phyloP scores from a whole-genome alignment of 176 grass and related monocot species.

The Triticum turgidum region DNA sequence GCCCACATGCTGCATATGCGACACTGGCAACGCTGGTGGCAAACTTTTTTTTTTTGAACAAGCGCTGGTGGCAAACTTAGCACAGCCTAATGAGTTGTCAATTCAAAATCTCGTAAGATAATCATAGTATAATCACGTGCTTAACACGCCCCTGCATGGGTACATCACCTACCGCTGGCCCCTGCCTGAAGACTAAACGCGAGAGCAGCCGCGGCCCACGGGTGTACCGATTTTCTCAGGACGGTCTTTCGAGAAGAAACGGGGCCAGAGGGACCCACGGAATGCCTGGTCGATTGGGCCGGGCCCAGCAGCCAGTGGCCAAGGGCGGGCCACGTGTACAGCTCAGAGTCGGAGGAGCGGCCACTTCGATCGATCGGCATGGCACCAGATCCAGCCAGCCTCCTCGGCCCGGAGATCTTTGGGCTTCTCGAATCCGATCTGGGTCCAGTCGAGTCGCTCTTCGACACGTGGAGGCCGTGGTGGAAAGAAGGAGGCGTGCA shows the following conservation, averaged over 20 bases:
- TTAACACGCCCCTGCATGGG: background rate
- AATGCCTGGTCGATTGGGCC: conserved; percentile 14
- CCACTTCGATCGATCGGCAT: conserved; percentile 34
- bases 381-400: conserved; percentile 33
- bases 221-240: background rate
- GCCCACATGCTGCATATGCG: background rate
- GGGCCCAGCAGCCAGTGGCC: conserved; percentile 13
- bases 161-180: background rate
- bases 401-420: background rate
- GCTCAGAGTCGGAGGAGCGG: background rate
- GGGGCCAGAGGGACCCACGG: background rate
- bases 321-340: conserved; percentile 36
- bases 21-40: conserved; percentile 3
- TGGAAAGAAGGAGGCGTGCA: background rate
- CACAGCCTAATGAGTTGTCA: background rate
- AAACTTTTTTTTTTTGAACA: too few species aligned
- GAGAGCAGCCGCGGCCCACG: conserved; percentile 1
- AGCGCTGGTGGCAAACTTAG: too few species aligned
- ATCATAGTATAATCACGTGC: conserved; percentile 26
- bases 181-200: background rate
- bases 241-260: conserved; percentile 30
- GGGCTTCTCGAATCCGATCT: conserved; percentile 27
- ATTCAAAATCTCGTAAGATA: background rate
- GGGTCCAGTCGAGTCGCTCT: background rate
- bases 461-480: conserved; percentile 3